These are phyloP conservation scores for Iris macrosiphon DNA, from an alignment of 106 monocot genomes.

Conservation along the genomic window DNA sequence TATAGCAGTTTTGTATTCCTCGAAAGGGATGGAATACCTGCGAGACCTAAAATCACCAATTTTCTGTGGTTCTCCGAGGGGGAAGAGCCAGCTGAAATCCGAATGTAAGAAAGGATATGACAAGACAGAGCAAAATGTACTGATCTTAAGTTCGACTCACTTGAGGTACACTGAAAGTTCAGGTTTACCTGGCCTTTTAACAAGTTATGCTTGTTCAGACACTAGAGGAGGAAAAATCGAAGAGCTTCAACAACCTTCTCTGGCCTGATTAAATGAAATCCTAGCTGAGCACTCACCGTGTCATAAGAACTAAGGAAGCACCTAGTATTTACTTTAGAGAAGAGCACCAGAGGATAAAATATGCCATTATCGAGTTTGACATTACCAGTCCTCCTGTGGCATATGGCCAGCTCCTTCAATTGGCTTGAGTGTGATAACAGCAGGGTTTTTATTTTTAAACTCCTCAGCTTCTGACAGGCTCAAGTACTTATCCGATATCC, in stretches of 20 bases:
- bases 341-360: background rate
- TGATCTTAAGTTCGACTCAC: too few relatives aligned
- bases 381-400: slow-evolving; percentile 98
- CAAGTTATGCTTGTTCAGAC: background rate
- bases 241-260: slow-evolving; percentile 93
- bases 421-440: slow-evolving; percentile 37
- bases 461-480: slow-evolving; percentile 35
- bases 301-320: slow-evolving; percentile 1
- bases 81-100: too few relatives aligned
- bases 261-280: slow-evolving; percentile 51
- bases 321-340: background rate
- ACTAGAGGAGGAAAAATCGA: slow-evolving; percentile 13
- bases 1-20: too few relatives aligned
- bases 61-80: too few relatives aligned
- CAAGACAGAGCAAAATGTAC: too few relatives aligned
- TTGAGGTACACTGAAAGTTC: too few relatives aligned
- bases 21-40: too few relatives aligned
- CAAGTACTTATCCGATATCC: slow-evolving; percentile 60
- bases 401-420: slow-evolving; percentile 98
- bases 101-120: too few relatives aligned
- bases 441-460: slow-evolving; percentile 67
- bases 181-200: too few relatives aligned
- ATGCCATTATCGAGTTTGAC: background rate
- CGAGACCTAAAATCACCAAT: too few relatives aligned
- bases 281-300: background rate